Conservation (phyloP, 129 eudicot genomes). For the Helianthus annuus region DNA sequence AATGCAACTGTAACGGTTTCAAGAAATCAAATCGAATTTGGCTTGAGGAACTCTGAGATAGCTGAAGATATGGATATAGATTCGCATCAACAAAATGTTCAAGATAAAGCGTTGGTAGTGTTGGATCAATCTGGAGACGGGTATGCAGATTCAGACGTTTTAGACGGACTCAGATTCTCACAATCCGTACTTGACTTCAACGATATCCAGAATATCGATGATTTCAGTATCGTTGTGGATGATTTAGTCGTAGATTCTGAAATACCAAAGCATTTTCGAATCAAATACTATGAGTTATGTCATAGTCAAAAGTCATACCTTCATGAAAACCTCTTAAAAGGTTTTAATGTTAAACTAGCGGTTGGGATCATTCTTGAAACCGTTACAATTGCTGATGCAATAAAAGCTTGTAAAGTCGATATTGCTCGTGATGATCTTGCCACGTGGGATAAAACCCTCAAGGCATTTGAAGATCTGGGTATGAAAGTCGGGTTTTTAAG, state of each 20-base stretch:
- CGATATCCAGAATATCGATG: constrained; percentile 39
- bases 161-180: constrained; percentile 53
- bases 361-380: constrained; percentile 66
- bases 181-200: constrained; percentile 44
- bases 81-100: constrained; percentile 14
- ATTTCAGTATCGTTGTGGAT: constrained; percentile 57
- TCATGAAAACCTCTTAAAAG: constrained; percentile 53
- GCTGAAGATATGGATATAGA: constrained; percentile 19
- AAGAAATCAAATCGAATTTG: constrained; percentile 3
- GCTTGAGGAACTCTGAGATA: not conserved
- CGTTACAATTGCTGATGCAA: constrained; percentile 64
- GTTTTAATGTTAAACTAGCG: constrained; percentile 54
- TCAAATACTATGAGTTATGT: constrained; percentile 70
- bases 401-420: constrained; percentile 44
- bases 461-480: constrained; percentile 66
- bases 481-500: constrained; percentile 64
- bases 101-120: constrained; percentile 27
- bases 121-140: constrained; percentile 38
- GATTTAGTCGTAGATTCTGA: constrained; percentile 64
- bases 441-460: constrained; percentile 58
- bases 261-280: constrained; percentile 42
- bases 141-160: constrained; percentile 33
- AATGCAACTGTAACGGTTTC: constrained; percentile 30
- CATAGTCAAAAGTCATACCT: constrained; percentile 56
- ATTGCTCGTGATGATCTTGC: constrained; percentile 40